A percentile compares a stretch with the other conserved stretches of the same genome.
phyloP scores from a whole-genome alignment of 805 yeast species.

The Kodamaea lidongshanica region DNA sequence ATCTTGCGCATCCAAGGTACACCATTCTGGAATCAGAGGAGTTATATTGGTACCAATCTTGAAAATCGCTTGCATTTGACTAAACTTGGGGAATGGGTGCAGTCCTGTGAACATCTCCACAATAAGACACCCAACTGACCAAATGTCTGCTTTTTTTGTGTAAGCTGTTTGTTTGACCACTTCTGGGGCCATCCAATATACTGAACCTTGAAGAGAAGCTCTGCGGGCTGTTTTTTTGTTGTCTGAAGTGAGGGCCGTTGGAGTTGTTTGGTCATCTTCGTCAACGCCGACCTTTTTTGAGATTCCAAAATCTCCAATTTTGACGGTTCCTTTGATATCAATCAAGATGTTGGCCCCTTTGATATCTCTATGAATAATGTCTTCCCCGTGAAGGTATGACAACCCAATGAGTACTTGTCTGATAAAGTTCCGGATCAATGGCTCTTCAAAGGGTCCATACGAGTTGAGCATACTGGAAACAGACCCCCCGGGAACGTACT shows the following conservation, averaged over 20 bases:
- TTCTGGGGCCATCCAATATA: conserved; percentile 99
- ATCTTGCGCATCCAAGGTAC: conserved; percentile 59
- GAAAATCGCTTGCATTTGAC: conserved; percentile 96
- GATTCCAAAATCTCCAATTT: conserved; percentile 83
- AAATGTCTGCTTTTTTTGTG: conserved; percentile 89
- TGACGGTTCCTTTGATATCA: conserved; percentile 73
- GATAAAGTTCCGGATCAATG: conserved; percentile 63
- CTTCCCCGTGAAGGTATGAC: conserved; percentile 64
- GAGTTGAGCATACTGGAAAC: conserved; percentile 61
- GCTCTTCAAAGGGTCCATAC: conserved; percentile 78
- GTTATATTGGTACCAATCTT: conserved; percentile 77
- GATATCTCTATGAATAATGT: conserved; percentile 79
- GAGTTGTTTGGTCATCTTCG: conserved; percentile 14
- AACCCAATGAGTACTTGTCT: conserved; percentile 73
- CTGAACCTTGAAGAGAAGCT: conserved; percentile 85
- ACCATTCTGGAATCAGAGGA: conserved; percentile 77
- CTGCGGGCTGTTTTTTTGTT: conserved; percentile 42
- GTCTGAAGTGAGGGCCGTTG: conserved; percentile 1
- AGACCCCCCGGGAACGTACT: conserved; percentile 39
- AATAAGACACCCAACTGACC: conserved; percentile 94
- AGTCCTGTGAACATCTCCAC: conserved; percentile 94
- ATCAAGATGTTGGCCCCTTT: conserved; percentile 84
- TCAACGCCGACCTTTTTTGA: conserved; percentile 40
- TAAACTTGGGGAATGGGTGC: conserved; percentile 92
- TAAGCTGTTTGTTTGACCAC: conserved; percentile 91